These are phyloP conservation scores for Adansonia digitata DNA, from an alignment of 345 rosid species.

Conservation along the genomic window DNA sequence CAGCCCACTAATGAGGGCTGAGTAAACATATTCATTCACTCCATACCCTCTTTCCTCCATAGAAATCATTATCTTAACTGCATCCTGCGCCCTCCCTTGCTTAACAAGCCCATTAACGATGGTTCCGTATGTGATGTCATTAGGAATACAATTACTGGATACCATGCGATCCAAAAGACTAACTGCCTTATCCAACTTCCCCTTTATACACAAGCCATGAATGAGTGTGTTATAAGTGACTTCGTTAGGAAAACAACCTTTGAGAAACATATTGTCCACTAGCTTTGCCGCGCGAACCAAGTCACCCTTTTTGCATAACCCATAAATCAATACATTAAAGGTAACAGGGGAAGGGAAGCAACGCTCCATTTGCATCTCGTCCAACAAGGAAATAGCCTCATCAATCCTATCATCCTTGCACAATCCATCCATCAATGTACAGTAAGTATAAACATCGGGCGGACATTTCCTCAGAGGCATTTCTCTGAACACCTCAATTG, in stretches of 20 bases:
- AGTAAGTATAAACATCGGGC: constrained; percentile 79
- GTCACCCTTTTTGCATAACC: constrained; percentile 78
- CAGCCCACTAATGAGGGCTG: constrained; percentile 69
- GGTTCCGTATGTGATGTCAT: constrained; percentile 77
- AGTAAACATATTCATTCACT: constrained; percentile 62
- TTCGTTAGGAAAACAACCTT: constrained; percentile 77
- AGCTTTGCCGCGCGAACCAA: constrained; percentile 69
- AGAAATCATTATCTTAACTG: constrained; percentile 36
- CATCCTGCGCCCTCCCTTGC: constrained; percentile 60
- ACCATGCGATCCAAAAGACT: constrained; percentile 81
- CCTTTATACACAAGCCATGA: constrained; percentile 77
- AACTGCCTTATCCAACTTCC: constrained; percentile 78
- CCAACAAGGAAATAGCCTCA: constrained; percentile 79
- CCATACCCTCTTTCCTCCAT: constrained; percentile 74
- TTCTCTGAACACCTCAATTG: constrained; percentile 60
- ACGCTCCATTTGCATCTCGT: constrained; percentile 94
- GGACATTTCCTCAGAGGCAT: constrained; percentile 52
- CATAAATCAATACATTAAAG: constrained; percentile 74
- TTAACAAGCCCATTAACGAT: constrained; percentile 80
- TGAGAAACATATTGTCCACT: constrained; percentile 87
- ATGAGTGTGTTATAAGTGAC: constrained; percentile 87
- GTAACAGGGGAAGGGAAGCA: constrained; percentile 60
- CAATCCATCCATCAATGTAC: constrained; percentile 93
- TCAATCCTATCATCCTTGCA: constrained; percentile 71
- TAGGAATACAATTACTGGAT: constrained; percentile 59